Conservation (phyloP, 352 stramenopile genomes). For the Phytopythium boreale region DNA sequence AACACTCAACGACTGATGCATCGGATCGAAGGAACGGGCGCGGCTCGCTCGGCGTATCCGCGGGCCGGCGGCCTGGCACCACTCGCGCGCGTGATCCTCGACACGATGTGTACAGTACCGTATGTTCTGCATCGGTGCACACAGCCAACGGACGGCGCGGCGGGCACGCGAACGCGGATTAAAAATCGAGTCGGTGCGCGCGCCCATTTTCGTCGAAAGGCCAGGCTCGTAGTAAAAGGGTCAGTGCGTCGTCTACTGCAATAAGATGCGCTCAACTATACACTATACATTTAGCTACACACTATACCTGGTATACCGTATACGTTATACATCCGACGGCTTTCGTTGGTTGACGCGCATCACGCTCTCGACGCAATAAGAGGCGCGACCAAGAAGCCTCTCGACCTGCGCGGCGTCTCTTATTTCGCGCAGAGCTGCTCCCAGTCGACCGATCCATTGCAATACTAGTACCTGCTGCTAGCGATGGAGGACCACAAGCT, state of each 20-base stretch:
- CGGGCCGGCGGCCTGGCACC: too few relatives aligned
- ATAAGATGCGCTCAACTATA: too few relatives aligned
- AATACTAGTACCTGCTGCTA: constrained; percentile 4
- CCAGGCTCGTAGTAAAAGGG: neutral
- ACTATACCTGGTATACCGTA: neutral
- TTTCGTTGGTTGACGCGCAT: constrained; percentile 1
- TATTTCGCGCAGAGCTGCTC: neutral
- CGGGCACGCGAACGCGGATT: neutral
- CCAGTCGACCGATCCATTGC: neutral
- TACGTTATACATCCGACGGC: neutral
- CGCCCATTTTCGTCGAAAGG: neutral
- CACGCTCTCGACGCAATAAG: neutral
- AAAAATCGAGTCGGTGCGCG: neutral
- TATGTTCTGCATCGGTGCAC: too few relatives aligned
- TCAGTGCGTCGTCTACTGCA: too few relatives aligned
- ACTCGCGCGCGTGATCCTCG: too few relatives aligned
- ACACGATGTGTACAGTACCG: too few relatives aligned
- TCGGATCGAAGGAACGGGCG: too few relatives aligned
- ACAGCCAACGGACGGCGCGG: too few relatives aligned
- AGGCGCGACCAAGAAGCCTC: neutral
- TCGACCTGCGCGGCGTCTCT: neutral
- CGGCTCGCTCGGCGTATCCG: too few relatives aligned
- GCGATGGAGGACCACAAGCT: constrained; percentile 86
- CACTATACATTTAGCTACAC: neutral
- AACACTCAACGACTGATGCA: too few relatives aligned